Evolutionary conservation across 352 stramenopile genomes (phyloP).

Genomic region (Thraustotheca clavata): DNA sequence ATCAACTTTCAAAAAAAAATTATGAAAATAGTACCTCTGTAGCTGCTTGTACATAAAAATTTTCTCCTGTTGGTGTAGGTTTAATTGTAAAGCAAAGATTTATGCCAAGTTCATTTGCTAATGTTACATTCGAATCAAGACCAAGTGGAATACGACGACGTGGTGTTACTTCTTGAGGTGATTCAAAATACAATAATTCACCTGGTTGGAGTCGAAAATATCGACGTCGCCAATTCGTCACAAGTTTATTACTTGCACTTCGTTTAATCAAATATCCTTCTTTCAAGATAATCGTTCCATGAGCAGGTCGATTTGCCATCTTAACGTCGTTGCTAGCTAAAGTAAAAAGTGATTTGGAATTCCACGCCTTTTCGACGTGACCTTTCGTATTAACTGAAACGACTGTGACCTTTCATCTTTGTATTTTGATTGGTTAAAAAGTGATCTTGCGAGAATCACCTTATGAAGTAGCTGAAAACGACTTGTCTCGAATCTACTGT

Average conservation of each 20-base stretch:
- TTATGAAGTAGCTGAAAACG: too few species aligned
- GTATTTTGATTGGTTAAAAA: too few species aligned
- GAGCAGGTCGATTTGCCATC: background rate
- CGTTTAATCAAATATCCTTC: slow-evolving; percentile 67
- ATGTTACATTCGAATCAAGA: slow-evolving; percentile 42
- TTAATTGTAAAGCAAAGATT: slow-evolving; percentile 47
- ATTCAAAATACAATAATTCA: slow-evolving; percentile 53
- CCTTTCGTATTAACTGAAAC: too few species aligned
- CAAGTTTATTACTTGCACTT: slow-evolving; percentile 31
- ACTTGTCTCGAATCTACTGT: too few species aligned
- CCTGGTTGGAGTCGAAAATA: slow-evolving; percentile 62
- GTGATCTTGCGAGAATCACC: too few species aligned
- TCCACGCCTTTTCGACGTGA: background rate
- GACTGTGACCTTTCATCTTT: too few species aligned
- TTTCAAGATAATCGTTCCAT: slow-evolving; percentile 33
- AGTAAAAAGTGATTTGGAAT: too few species aligned
- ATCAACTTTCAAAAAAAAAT: background rate
- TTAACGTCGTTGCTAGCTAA: too few species aligned
- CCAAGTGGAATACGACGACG: slow-evolving; percentile 39
- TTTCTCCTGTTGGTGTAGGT: slow-evolving; percentile 28
- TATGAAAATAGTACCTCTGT: slow-evolving; percentile 25
- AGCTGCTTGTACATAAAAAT: slow-evolving; percentile 55
- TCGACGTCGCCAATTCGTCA: slow-evolving; percentile 44
- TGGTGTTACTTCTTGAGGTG: slow-evolving; percentile 26
- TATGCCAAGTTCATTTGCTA: slow-evolving; percentile 62